Conservation (phyloP, 306 rosid species). For the Ziziphus jujuba region DNA sequence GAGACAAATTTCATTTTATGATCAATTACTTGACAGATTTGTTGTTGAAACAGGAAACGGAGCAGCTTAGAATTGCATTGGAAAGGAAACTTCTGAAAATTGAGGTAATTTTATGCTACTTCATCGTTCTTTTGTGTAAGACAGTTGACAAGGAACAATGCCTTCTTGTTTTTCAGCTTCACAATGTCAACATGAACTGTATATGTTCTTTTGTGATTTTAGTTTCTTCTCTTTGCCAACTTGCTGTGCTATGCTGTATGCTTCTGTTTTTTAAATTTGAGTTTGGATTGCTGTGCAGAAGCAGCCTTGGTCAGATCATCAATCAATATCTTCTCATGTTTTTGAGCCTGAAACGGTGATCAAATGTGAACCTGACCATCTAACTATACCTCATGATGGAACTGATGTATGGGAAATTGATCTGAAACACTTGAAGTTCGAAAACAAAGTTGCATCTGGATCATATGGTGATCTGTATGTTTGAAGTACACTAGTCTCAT, state of each 20-base stretch:
- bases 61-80: conserved; percentile 64
- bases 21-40: conserved; percentile 22
- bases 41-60: conserved; percentile 72
- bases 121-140: conserved; percentile 8
- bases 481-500: not conserved
- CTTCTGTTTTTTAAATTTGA: conserved; percentile 22
- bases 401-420: conserved; percentile 97
- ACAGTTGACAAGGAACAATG: not conserved
- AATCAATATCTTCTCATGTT: conserved; percentile 43
- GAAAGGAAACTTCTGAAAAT: conserved; percentile 62
- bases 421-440: conserved; percentile 70
- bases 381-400: conserved; percentile 85
- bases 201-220: conserved; percentile 1
- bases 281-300: conserved; percentile 48
- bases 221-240: not conserved
- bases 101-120: conserved; percentile 54
- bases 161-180: not conserved
- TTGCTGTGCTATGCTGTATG: conserved; percentile 14
- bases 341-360: conserved; percentile 38
- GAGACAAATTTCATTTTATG: too few relatives aligned
- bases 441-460: conserved; percentile 84
- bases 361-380: conserved; percentile 58
- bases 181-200: not conserved
- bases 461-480: conserved; percentile 97
- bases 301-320: conserved; percentile 51